Evolutionary conservation across 345 rosid species (phyloP).

Genomic region (Orychophragmus violaceus): DNA sequence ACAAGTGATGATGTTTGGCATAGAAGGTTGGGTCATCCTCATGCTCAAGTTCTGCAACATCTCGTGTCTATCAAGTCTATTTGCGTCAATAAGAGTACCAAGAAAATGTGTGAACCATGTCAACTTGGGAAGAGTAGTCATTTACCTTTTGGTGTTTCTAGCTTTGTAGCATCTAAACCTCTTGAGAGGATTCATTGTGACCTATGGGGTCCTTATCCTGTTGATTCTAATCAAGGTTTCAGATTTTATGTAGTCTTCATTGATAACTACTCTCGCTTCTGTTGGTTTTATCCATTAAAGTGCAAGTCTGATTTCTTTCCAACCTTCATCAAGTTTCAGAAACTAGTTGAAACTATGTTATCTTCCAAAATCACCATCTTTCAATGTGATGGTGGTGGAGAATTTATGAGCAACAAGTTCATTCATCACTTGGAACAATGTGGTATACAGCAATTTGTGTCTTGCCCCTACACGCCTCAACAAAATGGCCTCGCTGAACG

Average conservation of each 20-base stretch:
- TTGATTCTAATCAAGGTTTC: not conserved
- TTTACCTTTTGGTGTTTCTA: not conserved
- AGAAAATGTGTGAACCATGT: not conserved
- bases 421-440: accelerated
- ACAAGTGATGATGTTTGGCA: too few relatives aligned
- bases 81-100: too few relatives aligned
- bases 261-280: not conserved
- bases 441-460: not conserved
- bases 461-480: not conserved
- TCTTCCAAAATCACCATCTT: accelerated
- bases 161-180: not conserved
- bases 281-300: not conserved
- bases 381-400: not conserved
- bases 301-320: not conserved
- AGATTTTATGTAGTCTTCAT: not conserved
- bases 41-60: too few relatives aligned
- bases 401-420: not conserved
- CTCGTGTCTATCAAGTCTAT: too few relatives aligned
- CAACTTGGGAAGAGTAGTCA: not conserved
- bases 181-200: not conserved
- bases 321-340: not conserved
- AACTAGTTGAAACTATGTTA: not conserved
- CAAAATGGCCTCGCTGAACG: not conserved
- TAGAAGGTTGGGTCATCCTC: too few relatives aligned
- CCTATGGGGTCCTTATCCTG: not conserved